Conservation (phyloP, 495 filamentous ascomycete genomes). For the Annulohypoxylon maeteangense region DNA sequence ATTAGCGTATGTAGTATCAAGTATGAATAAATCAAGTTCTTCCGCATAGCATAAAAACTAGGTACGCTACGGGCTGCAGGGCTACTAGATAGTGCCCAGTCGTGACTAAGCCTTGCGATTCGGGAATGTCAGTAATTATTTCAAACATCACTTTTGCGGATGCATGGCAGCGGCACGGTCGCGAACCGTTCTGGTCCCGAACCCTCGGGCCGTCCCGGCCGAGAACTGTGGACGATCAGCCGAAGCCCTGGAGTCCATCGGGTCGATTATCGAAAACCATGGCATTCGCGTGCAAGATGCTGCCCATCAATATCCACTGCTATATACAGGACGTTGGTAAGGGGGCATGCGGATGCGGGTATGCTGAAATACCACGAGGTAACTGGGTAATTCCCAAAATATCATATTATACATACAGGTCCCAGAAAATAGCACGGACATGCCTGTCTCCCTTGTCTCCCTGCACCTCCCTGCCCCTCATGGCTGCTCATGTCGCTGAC, state of each 20-base stretch:
- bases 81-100: not conserved
- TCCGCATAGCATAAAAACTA: not conserved
- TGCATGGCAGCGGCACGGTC: not conserved
- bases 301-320: not conserved
- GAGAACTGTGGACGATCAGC: not conserved
- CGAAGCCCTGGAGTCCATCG: not conserved
- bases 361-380: not conserved
- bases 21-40: not conserved
- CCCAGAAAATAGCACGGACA: not conserved
- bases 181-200: slow-evolving; percentile 1
- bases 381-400: not conserved
- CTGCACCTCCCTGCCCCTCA: not conserved
- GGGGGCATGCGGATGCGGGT: not conserved
- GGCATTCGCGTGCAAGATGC: not conserved
- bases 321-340: not conserved
- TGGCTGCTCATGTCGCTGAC: slow-evolving; percentile 2
- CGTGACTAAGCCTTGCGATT: not conserved
- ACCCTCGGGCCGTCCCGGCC: slow-evolving; percentile 5
- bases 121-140: not conserved
- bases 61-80: no score
- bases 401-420: slow-evolving; percentile 4
- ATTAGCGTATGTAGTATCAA: not conserved
- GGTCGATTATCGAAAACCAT: slow-evolving; percentile 7
- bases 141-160: not conserved
- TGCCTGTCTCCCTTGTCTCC: not conserved